Evolutionary conservation across 2,329 filamentous ascomycete species (phyloP), one percentile per base, ranked within the genome.

Genomic region (Xylariales sp.): DNA sequence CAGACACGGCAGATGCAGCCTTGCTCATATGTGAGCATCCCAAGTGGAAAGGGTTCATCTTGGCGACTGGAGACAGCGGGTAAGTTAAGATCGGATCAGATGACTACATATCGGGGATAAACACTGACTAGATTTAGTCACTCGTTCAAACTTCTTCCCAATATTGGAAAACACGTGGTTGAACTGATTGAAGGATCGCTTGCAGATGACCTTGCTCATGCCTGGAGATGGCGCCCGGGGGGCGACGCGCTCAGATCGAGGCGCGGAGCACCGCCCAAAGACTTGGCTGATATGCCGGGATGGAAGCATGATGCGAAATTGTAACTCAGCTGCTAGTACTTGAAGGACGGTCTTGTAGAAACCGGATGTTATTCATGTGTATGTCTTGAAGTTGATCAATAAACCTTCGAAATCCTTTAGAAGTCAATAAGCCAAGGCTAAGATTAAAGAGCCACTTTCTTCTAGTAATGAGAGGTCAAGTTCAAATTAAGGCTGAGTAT

Each of bases 21-120:
- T 38, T 61, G 38, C 39, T 63, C 11, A 50, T 63, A 13, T 62
- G 59, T 40, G 57, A 62, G 42, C 58, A 62, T 33, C 57, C 57
- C 0, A 43, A 36, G 19, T 69, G 66, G 62, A 67, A 62, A 46
- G 69, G 70, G 39, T 61, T 70, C 33, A 55, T 69, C 15, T 43
- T 69, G n/a, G 65, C 66, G 1, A 69, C 65, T 0, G 67, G 67
- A 1, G 66, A 70, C 21, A 69, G 66, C 46, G 67, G 66, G 64
- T 66, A 49, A 50, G 63, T 56, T n/a, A n/a, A n/a, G n/a, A n/a
- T n/a, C n/a, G n/a, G n/a, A n/a, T n/a, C n/a, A n/a, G n/a, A n/a
- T n/a, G n/a, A n/a, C n/a, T n/a, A n/a, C n/a, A n/a, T n/a, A n/a
- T n/a, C n/a, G n/a, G n/a, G n/a, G n/a, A n/a, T n/a, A n/a, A n/a